A percentile compares a stretch with the other conserved stretches of the same genome.
phyloP scores from a whole-genome alignment of 345 rosid species.

The Linum tenue region DNA sequence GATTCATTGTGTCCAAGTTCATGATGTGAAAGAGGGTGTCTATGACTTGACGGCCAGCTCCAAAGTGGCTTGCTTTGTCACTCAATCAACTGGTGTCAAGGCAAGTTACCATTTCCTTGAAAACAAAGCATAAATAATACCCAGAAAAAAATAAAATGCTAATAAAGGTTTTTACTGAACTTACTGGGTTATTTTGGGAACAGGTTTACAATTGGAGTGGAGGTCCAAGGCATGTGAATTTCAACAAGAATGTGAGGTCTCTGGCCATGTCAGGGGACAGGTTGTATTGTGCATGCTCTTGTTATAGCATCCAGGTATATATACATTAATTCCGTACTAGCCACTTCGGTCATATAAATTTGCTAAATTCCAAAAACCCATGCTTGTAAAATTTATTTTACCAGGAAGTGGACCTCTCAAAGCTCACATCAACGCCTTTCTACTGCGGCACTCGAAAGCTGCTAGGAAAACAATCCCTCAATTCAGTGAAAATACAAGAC shows the following conservation, averaged over 20 bases:
- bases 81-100: slow-evolving; percentile 52
- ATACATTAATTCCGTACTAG: background rate
- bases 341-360: background rate
- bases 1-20: slow-evolving; percentile 51
- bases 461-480: slow-evolving; percentile 42
- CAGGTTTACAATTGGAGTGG: slow-evolving; percentile 62
- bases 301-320: slow-evolving; percentile 47
- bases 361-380: background rate
- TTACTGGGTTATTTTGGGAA: background rate
- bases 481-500: slow-evolving; percentile 31
- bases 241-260: slow-evolving; percentile 39
- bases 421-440: slow-evolving; percentile 27
- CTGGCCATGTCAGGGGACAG: slow-evolving; percentile 41
- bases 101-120: slow-evolving; percentile 17
- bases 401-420: slow-evolving; percentile 45
- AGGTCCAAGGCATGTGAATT: slow-evolving; percentile 39
- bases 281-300: slow-evolving; percentile 51
- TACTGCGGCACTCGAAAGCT: slow-evolving; percentile 45
- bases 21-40: slow-evolving; percentile 52
- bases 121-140: background rate
- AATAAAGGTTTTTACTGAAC: background rate
- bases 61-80: slow-evolving; percentile 37
- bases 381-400: background rate
- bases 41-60: slow-evolving; percentile 36
- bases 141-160: background rate